Conservation (phyloP, 1,284 basidiomycete genomes). For the Calocybe gambosa region DNA sequence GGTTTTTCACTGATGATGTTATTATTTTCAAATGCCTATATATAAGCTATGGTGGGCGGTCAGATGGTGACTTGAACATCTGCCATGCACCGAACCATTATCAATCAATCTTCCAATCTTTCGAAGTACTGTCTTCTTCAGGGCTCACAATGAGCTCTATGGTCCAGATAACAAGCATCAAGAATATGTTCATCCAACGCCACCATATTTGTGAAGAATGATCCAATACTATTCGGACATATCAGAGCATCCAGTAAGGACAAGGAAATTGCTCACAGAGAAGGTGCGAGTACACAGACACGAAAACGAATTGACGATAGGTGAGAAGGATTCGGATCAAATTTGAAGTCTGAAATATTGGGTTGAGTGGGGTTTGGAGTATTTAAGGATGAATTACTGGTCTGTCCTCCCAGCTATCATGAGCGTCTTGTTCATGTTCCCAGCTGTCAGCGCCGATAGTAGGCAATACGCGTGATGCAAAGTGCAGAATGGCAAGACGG, state of each 20-base stretch:
- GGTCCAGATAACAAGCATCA: conserved; percentile 76
- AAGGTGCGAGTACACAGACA: conserved; percentile 81
- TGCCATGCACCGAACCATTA: background rate
- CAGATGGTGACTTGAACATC: background rate
- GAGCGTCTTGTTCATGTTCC: conserved; percentile 60
- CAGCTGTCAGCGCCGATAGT: conserved; percentile 78
- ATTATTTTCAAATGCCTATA: background rate
- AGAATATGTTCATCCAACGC: conserved; percentile 84
- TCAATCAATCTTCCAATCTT: conserved; percentile 77
- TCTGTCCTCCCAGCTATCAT: conserved; percentile 63
- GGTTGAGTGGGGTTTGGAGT: conserved; percentile 7
- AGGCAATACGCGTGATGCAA: conserved; percentile 79
- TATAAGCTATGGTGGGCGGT: background rate
- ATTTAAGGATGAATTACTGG: conserved; percentile 43
- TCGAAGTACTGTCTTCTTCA: conserved; percentile 65
- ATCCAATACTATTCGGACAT: conserved; percentile 52
- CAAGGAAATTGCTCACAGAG: conserved; percentile 46
- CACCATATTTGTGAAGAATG: conserved; percentile 86
- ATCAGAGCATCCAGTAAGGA: conserved; percentile 6
- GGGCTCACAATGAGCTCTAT: conserved; percentile 72
- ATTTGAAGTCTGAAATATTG: conserved; percentile 54
- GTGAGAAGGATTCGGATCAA: conserved; percentile 70
- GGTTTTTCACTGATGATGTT: background rate
- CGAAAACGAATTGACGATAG: conserved; percentile 74
- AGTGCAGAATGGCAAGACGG: conserved; percentile 77